Conservation (phyloP, 345 rosid genomes). For the Acer campestre region DNA sequence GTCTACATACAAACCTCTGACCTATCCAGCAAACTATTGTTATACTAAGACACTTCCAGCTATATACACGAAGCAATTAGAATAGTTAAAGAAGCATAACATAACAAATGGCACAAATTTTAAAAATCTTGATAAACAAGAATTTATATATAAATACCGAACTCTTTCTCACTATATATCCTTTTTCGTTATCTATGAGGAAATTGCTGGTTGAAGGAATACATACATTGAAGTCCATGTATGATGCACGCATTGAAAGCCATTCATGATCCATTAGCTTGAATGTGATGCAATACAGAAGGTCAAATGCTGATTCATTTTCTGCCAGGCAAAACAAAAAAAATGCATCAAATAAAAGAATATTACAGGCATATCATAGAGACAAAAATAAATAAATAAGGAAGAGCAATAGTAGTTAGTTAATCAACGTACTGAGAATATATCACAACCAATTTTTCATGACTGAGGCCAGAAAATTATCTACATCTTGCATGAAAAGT, state of each 20-base stretch:
- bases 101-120: not conserved
- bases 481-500: not conserved
- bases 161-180: not conserved
- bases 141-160: not conserved
- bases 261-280: conserved; percentile 97
- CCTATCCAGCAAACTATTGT: not conserved
- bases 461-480: not conserved
- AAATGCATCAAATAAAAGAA: not conserved
- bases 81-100: not conserved
- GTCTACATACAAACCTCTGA: not conserved
- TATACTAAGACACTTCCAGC: not conserved
- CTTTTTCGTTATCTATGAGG: not conserved
- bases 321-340: conserved; percentile 43
- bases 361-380: not conserved
- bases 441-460: not conserved
- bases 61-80: not conserved
- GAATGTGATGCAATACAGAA: conserved; percentile 94
- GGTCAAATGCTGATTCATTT: conserved; percentile 89
- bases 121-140: not conserved
- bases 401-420: not conserved
- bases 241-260: conserved; percentile 94
- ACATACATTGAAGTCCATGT: conserved; percentile 97
- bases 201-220: conserved; percentile 16
- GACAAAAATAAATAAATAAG: not conserved
- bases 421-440: not conserved